phyloP scores from a whole-genome alignment of 345 rosid species.

The Gossypium rotundifolium region DNA sequence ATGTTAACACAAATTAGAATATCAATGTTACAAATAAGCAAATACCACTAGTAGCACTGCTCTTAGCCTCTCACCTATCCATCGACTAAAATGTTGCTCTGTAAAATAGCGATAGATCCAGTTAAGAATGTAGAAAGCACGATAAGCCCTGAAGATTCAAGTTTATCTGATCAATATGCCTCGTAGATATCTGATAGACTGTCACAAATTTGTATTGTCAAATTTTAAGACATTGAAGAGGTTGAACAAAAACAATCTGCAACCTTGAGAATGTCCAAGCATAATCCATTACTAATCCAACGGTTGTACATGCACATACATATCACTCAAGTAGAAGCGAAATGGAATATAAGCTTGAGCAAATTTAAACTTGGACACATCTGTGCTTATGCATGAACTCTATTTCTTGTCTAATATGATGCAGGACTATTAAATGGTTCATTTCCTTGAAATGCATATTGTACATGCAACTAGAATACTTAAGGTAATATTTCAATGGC shows the following conservation, averaged over 20 bases:
- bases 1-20: constrained; percentile 8
- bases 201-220: background rate
- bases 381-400: background rate
- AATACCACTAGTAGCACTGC: background rate
- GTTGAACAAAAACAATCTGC: background rate
- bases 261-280: background rate
- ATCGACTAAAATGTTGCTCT: constrained; percentile 54
- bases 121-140: constrained; percentile 77
- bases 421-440: background rate
- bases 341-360: background rate
- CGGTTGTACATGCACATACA: too few relatives aligned
- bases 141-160: constrained; percentile 64
- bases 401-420: background rate
- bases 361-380: background rate
- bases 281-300: background rate
- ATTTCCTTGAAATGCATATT: background rate
- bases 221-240: background rate
- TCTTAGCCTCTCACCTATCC: constrained; percentile 57
- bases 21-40: background rate
- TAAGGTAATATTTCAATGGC: too few relatives aligned
- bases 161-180: background rate
- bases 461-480: background rate
- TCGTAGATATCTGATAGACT: background rate
- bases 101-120: constrained; percentile 79
- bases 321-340: background rate